Percentiles rank a stretch among this genome's conserved stretches.
These are phyloP conservation scores for Myxozyma lipomycoides DNA, from an alignment of 805 yeast species.

Conservation along the genomic window DNA sequence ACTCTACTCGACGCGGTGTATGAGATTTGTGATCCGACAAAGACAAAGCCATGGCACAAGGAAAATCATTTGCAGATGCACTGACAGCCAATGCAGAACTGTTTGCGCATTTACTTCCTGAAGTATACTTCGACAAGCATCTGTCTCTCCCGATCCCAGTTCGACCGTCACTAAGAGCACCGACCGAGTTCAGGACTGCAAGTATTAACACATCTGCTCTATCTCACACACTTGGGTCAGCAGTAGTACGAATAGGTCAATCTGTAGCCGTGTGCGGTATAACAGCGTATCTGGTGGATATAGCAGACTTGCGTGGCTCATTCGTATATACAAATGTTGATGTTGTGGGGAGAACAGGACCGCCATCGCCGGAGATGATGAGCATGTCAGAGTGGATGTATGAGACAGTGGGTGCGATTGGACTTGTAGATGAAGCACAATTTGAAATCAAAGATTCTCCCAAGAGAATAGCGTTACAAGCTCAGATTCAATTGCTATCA, in stretches of 20 bases:
- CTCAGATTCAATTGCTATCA: conserved; percentile 66
- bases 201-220: conserved; percentile 18
- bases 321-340: conserved; percentile 18
- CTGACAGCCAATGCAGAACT: conserved; percentile 21
- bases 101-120: conserved; percentile 19
- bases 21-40: no score
- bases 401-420: conserved; percentile 59
- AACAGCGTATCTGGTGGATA: conserved; percentile 10
- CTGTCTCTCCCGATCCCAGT: conserved; percentile 20
- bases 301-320: neutral
- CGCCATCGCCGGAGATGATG: conserved; percentile 83
- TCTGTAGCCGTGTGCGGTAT: conserved; percentile 25
- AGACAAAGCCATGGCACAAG: neutral
- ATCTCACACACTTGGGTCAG: conserved; percentile 22
- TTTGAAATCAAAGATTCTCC: conserved; percentile 42
- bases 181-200: conserved; percentile 12
- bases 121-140: conserved; percentile 17
- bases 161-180: conserved; percentile 22
- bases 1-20: no score
- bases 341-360: conserved; percentile 57
- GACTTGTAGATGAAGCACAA: conserved; percentile 48
- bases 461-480: conserved; percentile 58
- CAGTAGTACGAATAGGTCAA: conserved; percentile 25
- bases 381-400: conserved; percentile 60
- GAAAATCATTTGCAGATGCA: conserved; percentile 16